Base-by-base conservation (phyloP, 495 filamentous ascomycete genomes). In the Daldinia loculata region DNA sequence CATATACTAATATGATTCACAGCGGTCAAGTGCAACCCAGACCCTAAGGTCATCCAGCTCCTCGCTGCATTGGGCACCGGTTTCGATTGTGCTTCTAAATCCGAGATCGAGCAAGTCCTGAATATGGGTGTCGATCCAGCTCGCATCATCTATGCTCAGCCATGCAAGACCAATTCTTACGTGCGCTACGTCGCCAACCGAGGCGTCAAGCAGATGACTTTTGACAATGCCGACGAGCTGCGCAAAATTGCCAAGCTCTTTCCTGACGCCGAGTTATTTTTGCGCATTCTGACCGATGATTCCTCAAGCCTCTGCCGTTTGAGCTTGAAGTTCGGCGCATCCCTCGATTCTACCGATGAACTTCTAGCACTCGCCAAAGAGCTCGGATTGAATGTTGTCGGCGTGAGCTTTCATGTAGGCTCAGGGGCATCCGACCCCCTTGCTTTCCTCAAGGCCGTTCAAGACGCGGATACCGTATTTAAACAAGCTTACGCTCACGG, bases 1-100 rank as follows among this genome's bases (percentile, higher is more conserved):
- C n/a, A 34, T 63, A 5, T 26, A 36, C 80, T 84, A 71, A 84
- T 62, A 50, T 48, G 15, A 22, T 15, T 62, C 52, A 48, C 72
- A 97, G 95, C 95, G 67, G 94, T 99, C 83, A 99, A 99, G 82
- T 98, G 95, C 79, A 98, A 99, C 85, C 93, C 93, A 11, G 95
- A 98, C 80, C 88, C 90, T 2, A 91, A 92, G 80, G 89, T 99
- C 51, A 82, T 99, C 66, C 89, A 91, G 74, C 90, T 98, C 59
- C 89, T 99, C 76, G 89, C 93, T 69, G 86, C 87, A 63, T 86
- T 98, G 56, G 95, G 94, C 70, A 94, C 93, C 66, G 95, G 96
- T 66, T 99, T 99, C 80, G 95, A 99, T 81, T 99, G 95, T 80
- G 95, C 95, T 60, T 98, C 96, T 77, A 97, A 97, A 87, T 84